Evolutionary conservation across 106 monocot genomes (phyloP).

Genomic region (Dendrobium nobile): DNA sequence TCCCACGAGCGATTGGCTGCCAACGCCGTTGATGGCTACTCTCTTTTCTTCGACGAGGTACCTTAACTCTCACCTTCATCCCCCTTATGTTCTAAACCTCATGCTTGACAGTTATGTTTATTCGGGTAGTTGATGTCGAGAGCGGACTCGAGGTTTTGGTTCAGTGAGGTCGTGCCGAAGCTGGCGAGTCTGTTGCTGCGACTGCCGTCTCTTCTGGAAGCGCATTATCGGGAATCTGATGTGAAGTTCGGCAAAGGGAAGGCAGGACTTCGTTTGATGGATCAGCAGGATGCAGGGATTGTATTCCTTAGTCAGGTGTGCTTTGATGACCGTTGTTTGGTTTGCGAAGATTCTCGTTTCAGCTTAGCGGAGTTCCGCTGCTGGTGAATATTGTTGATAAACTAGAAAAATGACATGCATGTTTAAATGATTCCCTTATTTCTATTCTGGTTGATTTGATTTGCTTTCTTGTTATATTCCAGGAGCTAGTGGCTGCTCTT

Average conservation of each 20-base stretch:
- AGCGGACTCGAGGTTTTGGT: constrained; percentile 66
- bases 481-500: constrained; percentile 71
- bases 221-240: constrained; percentile 51
- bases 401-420: not conserved
- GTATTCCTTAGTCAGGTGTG: constrained; percentile 73
- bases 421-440: not conserved
- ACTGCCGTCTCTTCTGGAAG: constrained; percentile 69
- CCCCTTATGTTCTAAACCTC: not conserved
- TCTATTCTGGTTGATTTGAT: not conserved
- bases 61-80: too few species aligned
- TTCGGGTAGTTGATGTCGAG: constrained; percentile 53
- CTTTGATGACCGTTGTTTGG: not conserved
- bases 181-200: constrained; percentile 57
- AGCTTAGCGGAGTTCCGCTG: not conserved
- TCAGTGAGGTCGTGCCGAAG: constrained; percentile 54
- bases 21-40: constrained; percentile 50
- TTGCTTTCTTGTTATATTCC: constrained; percentile 11
- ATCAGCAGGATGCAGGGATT: constrained; percentile 61
- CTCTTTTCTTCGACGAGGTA: constrained; percentile 86
- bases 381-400: not conserved
- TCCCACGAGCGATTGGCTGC: constrained; percentile 27
- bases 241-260: constrained; percentile 26
- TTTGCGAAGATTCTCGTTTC: not conserved
- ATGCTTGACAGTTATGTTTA: not conserved
- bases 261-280: constrained; percentile 57